Conservation (phyloP, 345 rosid genomes). For the Clarkia xantiana region DNA sequence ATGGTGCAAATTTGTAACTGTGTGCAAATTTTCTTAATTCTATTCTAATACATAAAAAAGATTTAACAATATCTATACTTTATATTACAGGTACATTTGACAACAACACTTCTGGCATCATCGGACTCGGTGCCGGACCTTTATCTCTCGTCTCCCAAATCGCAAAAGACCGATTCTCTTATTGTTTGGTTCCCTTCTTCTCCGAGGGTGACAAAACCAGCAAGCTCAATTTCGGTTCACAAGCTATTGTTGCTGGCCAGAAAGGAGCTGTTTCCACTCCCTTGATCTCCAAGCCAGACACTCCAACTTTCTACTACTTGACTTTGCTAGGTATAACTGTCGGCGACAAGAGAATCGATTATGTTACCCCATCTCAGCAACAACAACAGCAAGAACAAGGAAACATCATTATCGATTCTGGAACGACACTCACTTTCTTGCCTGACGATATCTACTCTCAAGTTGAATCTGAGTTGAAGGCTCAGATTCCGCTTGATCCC, state of each 20-base stretch:
- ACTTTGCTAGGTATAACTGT: conserved; percentile 36
- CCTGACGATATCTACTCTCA: conserved; percentile 20
- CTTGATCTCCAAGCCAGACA: conserved; percentile 14
- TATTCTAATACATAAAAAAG: too few species aligned
- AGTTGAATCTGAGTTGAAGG: conserved; percentile 19
- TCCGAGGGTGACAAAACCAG: conserved; percentile 14
- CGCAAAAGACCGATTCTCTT: conserved; percentile 27
- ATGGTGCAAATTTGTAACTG: too few species aligned
- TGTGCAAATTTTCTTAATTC: too few species aligned
- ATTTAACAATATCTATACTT: too few species aligned
- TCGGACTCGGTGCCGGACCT: conserved; percentile 14
- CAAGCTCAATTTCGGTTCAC: conserved; percentile 10
- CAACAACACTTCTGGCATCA: conserved; percentile 9
- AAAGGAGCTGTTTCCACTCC: conserved; percentile 22
- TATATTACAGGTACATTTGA: too few species aligned
- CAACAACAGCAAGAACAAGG: conserved; percentile 7
- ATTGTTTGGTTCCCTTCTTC: conserved; percentile 32
- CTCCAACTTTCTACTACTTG: conserved; percentile 29
- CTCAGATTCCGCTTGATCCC: conserved; percentile 4
- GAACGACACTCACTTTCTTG: conserved; percentile 23
- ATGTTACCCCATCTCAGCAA: background rate
- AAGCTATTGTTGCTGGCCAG: conserved; percentile 11
- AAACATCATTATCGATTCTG: conserved; percentile 10
- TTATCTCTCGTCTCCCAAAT: conserved; percentile 12
- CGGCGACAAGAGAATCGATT: background rate